Evolutionary conservation across 2,329 filamentous ascomycete genomes (phyloP).

Genomic region (Fusarium hainanense): DNA sequence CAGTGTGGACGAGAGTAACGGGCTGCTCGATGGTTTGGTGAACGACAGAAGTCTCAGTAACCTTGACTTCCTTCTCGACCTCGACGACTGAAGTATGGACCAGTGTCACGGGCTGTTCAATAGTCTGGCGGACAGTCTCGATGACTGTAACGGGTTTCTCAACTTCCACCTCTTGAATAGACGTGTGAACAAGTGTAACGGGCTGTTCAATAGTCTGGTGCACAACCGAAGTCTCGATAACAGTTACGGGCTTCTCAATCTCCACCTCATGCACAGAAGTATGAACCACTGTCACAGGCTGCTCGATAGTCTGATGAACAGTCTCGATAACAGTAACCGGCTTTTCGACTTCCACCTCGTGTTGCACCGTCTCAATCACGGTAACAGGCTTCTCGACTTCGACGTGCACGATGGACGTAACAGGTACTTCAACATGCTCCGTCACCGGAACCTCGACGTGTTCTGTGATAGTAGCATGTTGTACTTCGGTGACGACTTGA

Average conservation of each 20-base stretch:
- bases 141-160: conserved; percentile 21
- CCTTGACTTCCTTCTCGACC: conserved; percentile 3
- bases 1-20: conserved; percentile 14
- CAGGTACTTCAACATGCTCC: conserved; percentile 5
- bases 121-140: conserved; percentile 10
- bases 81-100: conserved; percentile 14
- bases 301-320: conserved; percentile 13
- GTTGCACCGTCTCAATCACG: conserved; percentile 10
- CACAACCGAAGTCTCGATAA: conserved; percentile 16
- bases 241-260: conserved; percentile 7
- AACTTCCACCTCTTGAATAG: conserved; percentile 6
- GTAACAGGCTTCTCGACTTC: conserved; percentile 19
- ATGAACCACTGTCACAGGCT: background rate
- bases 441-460: conserved; percentile 8
- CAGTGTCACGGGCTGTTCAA: conserved; percentile 16
- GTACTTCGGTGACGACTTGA: background rate
- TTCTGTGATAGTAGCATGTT: conserved; percentile 5
- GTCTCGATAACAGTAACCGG: conserved; percentile 20
- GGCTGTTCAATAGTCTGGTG: conserved; percentile 15
- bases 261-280: background rate
- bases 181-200: conserved; percentile 8
- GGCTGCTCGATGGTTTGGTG: conserved; percentile 19
- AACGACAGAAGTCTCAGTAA: conserved; percentile 18
- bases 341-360: conserved; percentile 21
- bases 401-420: conserved; percentile 7